Conservation (phyloP, 2,329 filamentous ascomycete genomes). For the Eutypa lata region DNA sequence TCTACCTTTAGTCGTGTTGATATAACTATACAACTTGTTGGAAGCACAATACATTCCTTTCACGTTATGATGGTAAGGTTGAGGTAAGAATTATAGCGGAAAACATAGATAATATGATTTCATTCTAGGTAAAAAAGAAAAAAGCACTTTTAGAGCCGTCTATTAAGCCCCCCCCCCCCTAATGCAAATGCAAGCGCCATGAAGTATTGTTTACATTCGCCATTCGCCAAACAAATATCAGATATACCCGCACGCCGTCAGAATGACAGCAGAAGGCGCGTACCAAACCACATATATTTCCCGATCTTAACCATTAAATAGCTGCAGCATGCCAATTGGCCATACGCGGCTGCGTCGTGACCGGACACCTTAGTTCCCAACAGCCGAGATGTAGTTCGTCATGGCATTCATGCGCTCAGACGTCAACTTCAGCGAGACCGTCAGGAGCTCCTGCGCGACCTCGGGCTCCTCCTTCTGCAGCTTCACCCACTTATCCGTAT, state of each 20-base stretch:
- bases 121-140: too few relatives aligned
- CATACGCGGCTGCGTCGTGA: too few relatives aligned
- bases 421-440: slow-evolving; percentile 87
- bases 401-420: slow-evolving; percentile 83
- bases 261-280: background rate
- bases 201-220: background rate
- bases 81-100: background rate
- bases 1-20: too few relatives aligned
- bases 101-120: background rate
- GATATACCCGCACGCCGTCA: background rate
- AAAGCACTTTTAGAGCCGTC: background rate
- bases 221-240: background rate
- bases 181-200: background rate
- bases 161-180: background rate
- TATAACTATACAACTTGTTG: too few relatives aligned
- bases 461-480: slow-evolving; percentile 72
- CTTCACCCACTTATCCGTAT: slow-evolving; percentile 65
- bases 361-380: slow-evolving; percentile 30
- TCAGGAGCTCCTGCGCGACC: slow-evolving; percentile 79
- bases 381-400: slow-evolving; percentile 47
- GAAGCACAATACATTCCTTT: too few relatives aligned
- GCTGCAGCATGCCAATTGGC: too few relatives aligned
- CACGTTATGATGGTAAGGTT: too few relatives aligned
- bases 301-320: background rate
- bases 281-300: background rate